phyloP scores from a whole-genome alignment of 192 early-diverging fungal species.

The Mortierella alpina region DNA sequence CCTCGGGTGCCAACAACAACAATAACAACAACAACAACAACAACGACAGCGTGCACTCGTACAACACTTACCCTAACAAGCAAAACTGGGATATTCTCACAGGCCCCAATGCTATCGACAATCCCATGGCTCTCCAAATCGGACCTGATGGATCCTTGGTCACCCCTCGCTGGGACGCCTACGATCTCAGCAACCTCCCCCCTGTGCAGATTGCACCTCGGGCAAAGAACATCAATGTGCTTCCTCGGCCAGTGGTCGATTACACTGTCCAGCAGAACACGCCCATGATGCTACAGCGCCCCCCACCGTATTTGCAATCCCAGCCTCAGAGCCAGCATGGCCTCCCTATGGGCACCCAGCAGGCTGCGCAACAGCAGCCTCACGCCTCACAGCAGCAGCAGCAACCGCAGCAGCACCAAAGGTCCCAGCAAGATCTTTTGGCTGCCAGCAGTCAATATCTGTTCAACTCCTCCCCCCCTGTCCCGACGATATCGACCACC shows the following conservation, averaged over 20 bases:
- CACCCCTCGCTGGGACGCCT: constrained; percentile 29
- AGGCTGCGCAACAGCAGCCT: background rate
- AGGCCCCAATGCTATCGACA: constrained; percentile 45
- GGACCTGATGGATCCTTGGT: constrained; percentile 34
- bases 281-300: constrained; percentile 15
- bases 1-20: constrained; percentile 4
- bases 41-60: constrained; percentile 16
- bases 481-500: constrained; percentile 12
- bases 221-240: constrained; percentile 35
- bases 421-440: no score
- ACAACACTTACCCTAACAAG: constrained; percentile 16
- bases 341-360: background rate
- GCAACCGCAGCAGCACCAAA: constrained; percentile 23
- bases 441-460: constrained; percentile 31
- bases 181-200: constrained; percentile 41
- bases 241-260: constrained; percentile 31
- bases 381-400: constrained; percentile 8
- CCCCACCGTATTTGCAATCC: constrained; percentile 6
- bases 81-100: constrained; percentile 48
- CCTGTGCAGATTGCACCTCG: constrained; percentile 48
- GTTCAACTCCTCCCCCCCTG: constrained; percentile 31
- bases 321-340: constrained; percentile 11
- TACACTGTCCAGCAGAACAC: constrained; percentile 28
- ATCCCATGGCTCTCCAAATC: constrained; percentile 37
- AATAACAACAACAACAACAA: constrained; percentile 21